Evolutionary conservation across 768 basidiomycete genomes (phyloP).

Genomic region (Obba rivulosa): DNA sequence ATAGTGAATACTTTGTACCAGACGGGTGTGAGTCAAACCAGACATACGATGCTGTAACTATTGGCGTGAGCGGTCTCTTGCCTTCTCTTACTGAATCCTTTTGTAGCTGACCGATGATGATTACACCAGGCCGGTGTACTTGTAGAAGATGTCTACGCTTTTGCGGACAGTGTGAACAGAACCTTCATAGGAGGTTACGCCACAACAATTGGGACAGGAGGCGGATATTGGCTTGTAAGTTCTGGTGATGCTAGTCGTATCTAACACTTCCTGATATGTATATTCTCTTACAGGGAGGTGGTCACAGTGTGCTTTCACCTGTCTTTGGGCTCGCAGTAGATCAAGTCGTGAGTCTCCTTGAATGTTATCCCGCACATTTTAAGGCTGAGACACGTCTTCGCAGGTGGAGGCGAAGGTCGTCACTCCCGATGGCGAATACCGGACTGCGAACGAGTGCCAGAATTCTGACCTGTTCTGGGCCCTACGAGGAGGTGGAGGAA

Average conservation of each 20-base stretch:
- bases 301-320: conserved; percentile 25
- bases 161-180: conserved; percentile 30
- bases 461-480: conserved; percentile 52
- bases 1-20: conserved; percentile 10
- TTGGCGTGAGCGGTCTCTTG: conserved; percentile 19
- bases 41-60: conserved; percentile 24
- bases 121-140: conserved; percentile 25
- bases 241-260: not conserved
- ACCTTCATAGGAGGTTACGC: conserved; percentile 31
- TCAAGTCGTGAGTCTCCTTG: conserved; percentile 19
- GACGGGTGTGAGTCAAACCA: conserved; percentile 11
- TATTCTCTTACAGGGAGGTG: conserved; percentile 20
- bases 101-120: not conserved
- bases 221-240: conserved; percentile 29
- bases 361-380: not conserved
- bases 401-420: conserved; percentile 46
- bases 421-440: conserved; percentile 44
- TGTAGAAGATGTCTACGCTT: conserved; percentile 27
- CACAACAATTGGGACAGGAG: conserved; percentile 31
- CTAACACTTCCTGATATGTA: not conserved
- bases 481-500: conserved; percentile 39
- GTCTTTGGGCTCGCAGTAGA: conserved; percentile 27
- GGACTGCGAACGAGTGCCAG: conserved; percentile 40
- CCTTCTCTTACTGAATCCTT: not conserved
- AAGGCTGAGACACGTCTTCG: not conserved